Evolutionary conservation across 176 grass and related monocot genomes (phyloP).

Genomic region (barley (Hordeum vulgare)): MorexV3_pseudomolecules_assembly NC_058518.1:476011869-476012368

Average conservation of each 20-base stretch:
- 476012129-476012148: background rate
- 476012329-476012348: background rate
- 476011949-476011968: background rate
- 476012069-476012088: background rate
- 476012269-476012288: too few species aligned
- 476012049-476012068: background rate
- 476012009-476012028: background rate
- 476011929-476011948: background rate
- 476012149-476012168: background rate
- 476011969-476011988: background rate
- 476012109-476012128: background rate
- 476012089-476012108: background rate
- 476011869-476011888: background rate
- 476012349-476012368: background rate
- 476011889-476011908: background rate
- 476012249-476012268: too few species aligned
- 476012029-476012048: conserved; percentile 6
- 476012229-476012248: background rate
- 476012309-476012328: too few species aligned
- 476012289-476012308: too few species aligned
- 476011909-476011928: background rate
- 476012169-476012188: background rate
- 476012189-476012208: too few species aligned
- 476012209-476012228: background rate
- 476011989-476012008: conserved; percentile 1